Evolutionary conservation across 1,284 basidiomycete species (phyloP), one percentile per base, ranked within the genome.

Genomic region (Cutaneotrichosporon cyanovorans): DNA sequence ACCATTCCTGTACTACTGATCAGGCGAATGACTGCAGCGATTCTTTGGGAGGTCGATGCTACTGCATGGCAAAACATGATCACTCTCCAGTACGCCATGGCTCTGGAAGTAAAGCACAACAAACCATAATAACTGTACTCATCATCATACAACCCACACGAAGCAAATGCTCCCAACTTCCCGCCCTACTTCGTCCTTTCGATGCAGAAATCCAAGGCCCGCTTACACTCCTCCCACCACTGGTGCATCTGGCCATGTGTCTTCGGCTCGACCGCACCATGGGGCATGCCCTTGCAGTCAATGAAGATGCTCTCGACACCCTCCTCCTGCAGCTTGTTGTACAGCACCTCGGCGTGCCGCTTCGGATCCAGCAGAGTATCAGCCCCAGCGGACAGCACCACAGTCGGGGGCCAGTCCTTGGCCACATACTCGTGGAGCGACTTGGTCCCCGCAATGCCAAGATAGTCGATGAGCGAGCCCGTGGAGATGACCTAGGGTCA

Each of bases 201-300:
- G 8, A 42, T 20, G n/a, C 40, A 42, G 16, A 42, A 42, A 4
- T 42, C 40, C 18, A 42, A 18, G 7, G 40, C 40, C 14, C 20
- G 31, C 14, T 22, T 12, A 9, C 21, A 38, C 7, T 9, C 14
- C 16, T 38, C 37, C 20, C 37, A 23, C 19, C 37, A 22, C 37
- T 11, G 7, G 21, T 15, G 37, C 12, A 23, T 23, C 20, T 12
- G 11, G 15, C n/a, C 37, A 21, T 14, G 11, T 14, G 16, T 3
- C 11, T 38, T 20, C 4, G 32, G 32, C 34, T 42, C 41, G 4
- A 36, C 16, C 10, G 37, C 36, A 10, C 43, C 43, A n/a, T 45
- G 43, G 15, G 43, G 36, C 43, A 45, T 45, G 2, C 21, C 36
- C 20, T 38, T 11, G 7, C 23, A 35, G n/a, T 15, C 30, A n/a